phyloP scores from a whole-genome alignment of 2,329 filamentous ascomycete genomes.

The Xylariaceae sp. region DNA sequence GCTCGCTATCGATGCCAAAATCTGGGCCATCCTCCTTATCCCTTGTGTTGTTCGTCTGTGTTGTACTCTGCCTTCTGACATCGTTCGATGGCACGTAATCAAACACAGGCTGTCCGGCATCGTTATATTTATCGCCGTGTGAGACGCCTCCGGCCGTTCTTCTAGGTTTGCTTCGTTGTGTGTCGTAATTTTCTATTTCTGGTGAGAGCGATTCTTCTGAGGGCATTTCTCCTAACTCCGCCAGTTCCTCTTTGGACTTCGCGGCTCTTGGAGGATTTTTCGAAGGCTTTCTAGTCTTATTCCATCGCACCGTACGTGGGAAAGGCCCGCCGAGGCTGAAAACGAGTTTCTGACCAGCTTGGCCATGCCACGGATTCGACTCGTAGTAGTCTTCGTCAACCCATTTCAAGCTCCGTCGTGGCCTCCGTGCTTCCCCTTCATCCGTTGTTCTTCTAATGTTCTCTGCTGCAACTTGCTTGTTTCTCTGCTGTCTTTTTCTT shows the following conservation, averaged over 20 bases:
- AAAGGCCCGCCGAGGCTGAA: slow-evolving; percentile 37
- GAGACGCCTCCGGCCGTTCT: slow-evolving; percentile 12
- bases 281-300: slow-evolving; percentile 5
- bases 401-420: slow-evolving; percentile 12
- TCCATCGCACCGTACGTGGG: slow-evolving; percentile 28
- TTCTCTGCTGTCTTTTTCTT: background rate
- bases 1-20: slow-evolving; percentile 34
- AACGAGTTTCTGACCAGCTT: slow-evolving; percentile 26
- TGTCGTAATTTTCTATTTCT: background rate
- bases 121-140: slow-evolving; percentile 16
- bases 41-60: background rate
- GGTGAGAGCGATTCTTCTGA: background rate
- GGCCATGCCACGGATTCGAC: slow-evolving; percentile 35
- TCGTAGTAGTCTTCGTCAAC: slow-evolving; percentile 32
- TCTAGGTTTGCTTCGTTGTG: background rate
- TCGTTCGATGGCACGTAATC: slow-evolving; percentile 12
- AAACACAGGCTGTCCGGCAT: slow-evolving; percentile 24
- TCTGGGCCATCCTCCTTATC: slow-evolving; percentile 17
- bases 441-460: background rate
- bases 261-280: background rate
- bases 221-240: slow-evolving; percentile 8
- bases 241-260: slow-evolving; percentile 6
- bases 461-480: background rate
- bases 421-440: background rate
- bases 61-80: background rate